A percentile compares a stretch with the other conserved stretches of the same genome.
Conservation (phyloP, 73 alveolate genomes). For the Paramecium pentaurelia region DNA sequence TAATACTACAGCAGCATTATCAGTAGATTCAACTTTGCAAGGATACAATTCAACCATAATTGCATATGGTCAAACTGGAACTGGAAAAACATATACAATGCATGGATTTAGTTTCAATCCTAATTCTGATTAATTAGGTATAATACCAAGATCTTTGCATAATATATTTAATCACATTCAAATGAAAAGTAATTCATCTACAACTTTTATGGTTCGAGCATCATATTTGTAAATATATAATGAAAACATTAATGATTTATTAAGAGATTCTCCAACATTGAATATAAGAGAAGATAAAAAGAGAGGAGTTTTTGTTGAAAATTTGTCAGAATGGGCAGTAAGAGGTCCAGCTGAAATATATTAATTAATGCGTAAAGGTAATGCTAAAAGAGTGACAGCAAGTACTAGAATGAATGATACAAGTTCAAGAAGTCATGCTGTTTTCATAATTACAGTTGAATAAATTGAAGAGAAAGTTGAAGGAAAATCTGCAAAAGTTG, state of each 20-base stretch:
- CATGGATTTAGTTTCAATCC: constrained; percentile 77
- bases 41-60: constrained; percentile 79
- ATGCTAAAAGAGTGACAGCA: constrained; percentile 83
- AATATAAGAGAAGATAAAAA: constrained; percentile 94
- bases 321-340: constrained; percentile 96
- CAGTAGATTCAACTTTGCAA: constrained; percentile 73
- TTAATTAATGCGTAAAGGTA: constrained; percentile 90
- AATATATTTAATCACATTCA: constrained; percentile 74
- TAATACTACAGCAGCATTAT: constrained; percentile 70
- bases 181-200: constrained; percentile 57
- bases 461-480: constrained; percentile 60
- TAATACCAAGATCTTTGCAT: constrained; percentile 76
- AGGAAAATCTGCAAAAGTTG: constrained; percentile 66
- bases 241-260: constrained; percentile 79
- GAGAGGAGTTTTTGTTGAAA: constrained; percentile 96
- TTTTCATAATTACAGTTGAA: constrained; percentile 92
- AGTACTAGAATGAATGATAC: constrained; percentile 96
- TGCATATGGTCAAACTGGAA: constrained; percentile 90
- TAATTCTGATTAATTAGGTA: constrained; percentile 65
- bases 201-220: constrained; percentile 82
- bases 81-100: constrained; percentile 92
- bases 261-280: constrained; percentile 51
- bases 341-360: constrained; percentile 89
- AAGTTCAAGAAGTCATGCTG: constrained; percentile 95
- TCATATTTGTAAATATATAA: constrained; percentile 84